These are phyloP conservation scores for Salix viminalis DNA, from an alignment of 345 rosid genomes.

Conservation along the genomic window DNA sequence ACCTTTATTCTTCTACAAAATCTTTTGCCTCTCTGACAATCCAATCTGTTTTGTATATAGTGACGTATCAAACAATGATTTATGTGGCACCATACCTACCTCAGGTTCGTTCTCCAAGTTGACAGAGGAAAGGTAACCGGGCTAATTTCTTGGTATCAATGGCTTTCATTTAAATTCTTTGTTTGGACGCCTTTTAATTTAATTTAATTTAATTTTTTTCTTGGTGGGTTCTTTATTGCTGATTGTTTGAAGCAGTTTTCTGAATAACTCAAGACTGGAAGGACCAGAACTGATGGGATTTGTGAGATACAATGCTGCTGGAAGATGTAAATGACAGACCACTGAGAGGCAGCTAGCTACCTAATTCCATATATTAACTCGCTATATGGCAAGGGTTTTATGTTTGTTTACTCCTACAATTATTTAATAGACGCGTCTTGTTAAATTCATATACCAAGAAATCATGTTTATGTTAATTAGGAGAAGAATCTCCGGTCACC, in stretches of 20 bases:
- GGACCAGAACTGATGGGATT: constrained; percentile 80
- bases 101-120: constrained; percentile 61
- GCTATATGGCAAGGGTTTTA: constrained; percentile 7
- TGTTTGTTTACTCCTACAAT: background rate
- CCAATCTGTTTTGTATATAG: constrained; percentile 24
- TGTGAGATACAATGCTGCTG: constrained; percentile 56
- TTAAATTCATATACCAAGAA: background rate
- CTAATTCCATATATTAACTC: constrained; percentile 21
- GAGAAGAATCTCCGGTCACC: background rate
- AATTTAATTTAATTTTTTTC: too few species aligned
- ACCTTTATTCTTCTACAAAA: background rate
- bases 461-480: background rate
- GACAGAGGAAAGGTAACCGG: constrained; percentile 50
- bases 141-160: background rate
- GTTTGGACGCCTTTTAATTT: background rate
- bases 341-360: background rate
- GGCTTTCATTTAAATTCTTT: background rate
- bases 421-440: too few species aligned
- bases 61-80: constrained; percentile 55
- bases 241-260: constrained; percentile 35
- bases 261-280: constrained; percentile 54
- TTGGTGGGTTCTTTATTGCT: background rate
- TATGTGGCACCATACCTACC: constrained; percentile 72
- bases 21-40: background rate
- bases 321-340: constrained; percentile 40